These are phyloP conservation scores for Neoascochyta sp. DNA, from an alignment of 2,329 filamentous ascomycete genomes.

Conservation along the genomic window DNA sequence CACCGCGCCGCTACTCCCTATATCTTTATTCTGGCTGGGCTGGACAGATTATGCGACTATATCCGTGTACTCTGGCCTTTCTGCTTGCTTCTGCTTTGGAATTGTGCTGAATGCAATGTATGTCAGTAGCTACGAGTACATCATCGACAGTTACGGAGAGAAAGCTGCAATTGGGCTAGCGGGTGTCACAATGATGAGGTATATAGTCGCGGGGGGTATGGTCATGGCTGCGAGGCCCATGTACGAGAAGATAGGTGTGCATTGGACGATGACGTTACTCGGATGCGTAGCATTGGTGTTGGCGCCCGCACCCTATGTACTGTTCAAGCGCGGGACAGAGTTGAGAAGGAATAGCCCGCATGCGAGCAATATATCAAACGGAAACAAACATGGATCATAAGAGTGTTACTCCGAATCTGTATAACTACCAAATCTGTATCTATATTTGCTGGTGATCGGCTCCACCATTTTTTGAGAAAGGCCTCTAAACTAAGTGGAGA, in stretches of 20 bases:
- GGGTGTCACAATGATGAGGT: conserved; percentile 29
- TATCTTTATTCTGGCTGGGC: conserved; percentile 61
- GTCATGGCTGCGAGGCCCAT: conserved; percentile 40
- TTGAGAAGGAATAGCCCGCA: conserved; percentile 29
- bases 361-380: no score
- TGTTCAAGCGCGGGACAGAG: conserved; percentile 30
- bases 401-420: no score
- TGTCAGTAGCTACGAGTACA: conserved; percentile 36
- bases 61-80: conserved; percentile 4
- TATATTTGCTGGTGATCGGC: no score
- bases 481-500: no score
- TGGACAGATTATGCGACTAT: conserved; percentile 5
- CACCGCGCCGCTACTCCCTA: conserved; percentile 68
- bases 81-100: conserved; percentile 15
- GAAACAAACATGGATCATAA: no score
- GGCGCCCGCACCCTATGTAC: conserved; percentile 36
- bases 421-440: no score
- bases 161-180: conserved; percentile 45
- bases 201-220: conserved; percentile 40
- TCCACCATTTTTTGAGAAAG: no score
- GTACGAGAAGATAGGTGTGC: conserved; percentile 41
- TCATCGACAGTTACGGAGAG: conserved; percentile 41
- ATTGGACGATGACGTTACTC: conserved; percentile 43
- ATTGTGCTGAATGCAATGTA: conserved; percentile 48
- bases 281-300: conserved; percentile 35